These are phyloP conservation scores for Backusella liffmaniae DNA, from an alignment of 192 early-diverging fungal species.

Conservation along the genomic window DNA sequence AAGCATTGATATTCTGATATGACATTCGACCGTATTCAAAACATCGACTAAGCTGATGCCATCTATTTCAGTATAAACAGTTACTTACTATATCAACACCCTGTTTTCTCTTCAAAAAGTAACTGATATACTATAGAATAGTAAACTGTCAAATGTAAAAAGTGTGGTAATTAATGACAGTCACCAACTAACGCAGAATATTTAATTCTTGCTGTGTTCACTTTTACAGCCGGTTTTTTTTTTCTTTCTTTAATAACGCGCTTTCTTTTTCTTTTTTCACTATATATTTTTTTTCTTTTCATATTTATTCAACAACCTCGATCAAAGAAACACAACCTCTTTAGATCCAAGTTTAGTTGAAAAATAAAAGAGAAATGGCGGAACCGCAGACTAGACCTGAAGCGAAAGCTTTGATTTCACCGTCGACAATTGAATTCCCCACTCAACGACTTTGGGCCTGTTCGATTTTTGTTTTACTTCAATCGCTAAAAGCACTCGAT, in stretches of 20 bases:
- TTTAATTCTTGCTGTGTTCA: not conserved
- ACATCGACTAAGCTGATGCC: too few relatives aligned
- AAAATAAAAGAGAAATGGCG: not conserved
- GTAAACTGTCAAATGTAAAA: not conserved
- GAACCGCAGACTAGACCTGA: not conserved
- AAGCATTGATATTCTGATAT: too few relatives aligned
- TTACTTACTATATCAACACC: too few relatives aligned
- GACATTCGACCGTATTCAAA: too few relatives aligned
- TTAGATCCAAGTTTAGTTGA: not conserved
- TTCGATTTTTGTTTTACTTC: conserved; percentile 38
- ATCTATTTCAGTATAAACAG: too few relatives aligned
- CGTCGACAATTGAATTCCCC: conserved; percentile 28
- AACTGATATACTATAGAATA: too few relatives aligned
- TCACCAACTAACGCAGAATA: not conserved
- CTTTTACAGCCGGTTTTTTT: not conserved
- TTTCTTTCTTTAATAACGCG: conserved; percentile 9
- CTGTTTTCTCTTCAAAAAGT: too few relatives aligned
- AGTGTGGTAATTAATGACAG: not conserved
- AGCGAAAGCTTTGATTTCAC: conserved; percentile 26
- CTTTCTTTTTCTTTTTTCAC: not conserved
- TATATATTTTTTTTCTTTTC: not conserved
- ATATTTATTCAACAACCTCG: not conserved
- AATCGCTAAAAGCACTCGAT: conserved; percentile 39
- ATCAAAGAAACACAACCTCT: not conserved
- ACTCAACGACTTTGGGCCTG: conserved; percentile 40